Evolutionary conservation across 768 basidiomycete genomes (phyloP), one percentile per base, ranked within the genome.

Genomic region (Myochromella boudieri): DNA sequence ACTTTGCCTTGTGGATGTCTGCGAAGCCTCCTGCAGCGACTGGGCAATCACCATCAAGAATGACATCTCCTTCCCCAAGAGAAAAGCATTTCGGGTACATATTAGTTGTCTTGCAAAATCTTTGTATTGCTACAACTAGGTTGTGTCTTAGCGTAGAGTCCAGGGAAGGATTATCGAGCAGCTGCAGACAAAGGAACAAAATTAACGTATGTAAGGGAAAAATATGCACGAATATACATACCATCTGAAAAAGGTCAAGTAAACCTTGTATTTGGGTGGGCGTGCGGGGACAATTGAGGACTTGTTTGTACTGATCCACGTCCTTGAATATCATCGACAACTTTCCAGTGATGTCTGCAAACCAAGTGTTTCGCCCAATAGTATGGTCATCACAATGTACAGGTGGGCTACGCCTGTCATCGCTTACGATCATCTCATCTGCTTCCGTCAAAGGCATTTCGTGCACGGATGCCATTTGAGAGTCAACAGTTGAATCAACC

Each of bases 221-320:
- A n/a, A 39, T 17, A 4, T 15, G 14, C 8, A 12, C 8, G 3
- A 25, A 5, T 21, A 24, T 8, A 14, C 43, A 21, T 18, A 44
- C 43, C 27, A 22, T 33, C 20, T 44, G 43, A 10, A 44, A 36
- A 12, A 44, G 32, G 21, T 44, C 43, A 36, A 44, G 43, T n/a
- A 44, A 21, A 3, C 17, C 34, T 34, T 44, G 43, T n/a, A 33
- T 15, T 24, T 44, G 29, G 3, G 31, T 12, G 5, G 6, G 22
- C 8, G 43, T 34, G 10, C 43, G 9, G 11, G 12, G 22, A 22
- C 31, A 44, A 20, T 36, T 32, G 32, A 44, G 43, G 26, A 44
- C 22, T 6, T 34, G 43, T 44, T 21, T 34, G 22, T 44, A 44
- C 21, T 36, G 43, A n/a, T 33, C 21, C 32, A 34, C 14, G 22